Evolutionary conservation across 208 protist species (phyloP).

Genomic region (Trypanosoma caninum): DNA sequence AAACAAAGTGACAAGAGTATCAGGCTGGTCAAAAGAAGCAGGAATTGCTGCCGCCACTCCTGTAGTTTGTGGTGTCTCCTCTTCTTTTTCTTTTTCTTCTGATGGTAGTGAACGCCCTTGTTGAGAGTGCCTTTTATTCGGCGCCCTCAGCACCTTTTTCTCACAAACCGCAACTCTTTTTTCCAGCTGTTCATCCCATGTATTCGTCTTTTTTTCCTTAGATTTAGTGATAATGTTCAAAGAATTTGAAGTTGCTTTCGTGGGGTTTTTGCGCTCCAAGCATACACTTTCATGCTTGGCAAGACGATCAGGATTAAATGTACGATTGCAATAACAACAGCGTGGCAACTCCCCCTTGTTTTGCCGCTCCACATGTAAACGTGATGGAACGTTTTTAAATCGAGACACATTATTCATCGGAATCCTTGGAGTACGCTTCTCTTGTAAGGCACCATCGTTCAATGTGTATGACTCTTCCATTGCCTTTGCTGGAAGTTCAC

Average conservation of each 20-base stretch:
- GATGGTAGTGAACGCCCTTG: neutral
- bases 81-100: neutral
- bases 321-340: constrained; percentile 71
- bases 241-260: neutral
- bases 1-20: constrained; percentile 5
- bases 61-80: neutral
- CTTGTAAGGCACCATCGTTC: neutral
- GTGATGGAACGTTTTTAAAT: constrained; percentile 77
- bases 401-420: constrained; percentile 74
- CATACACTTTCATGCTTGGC: constrained; percentile 83
- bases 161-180: no score
- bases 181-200: no score
- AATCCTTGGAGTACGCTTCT: constrained; percentile 32
- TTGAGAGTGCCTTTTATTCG: neutral
- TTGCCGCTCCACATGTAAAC: constrained; percentile 41
- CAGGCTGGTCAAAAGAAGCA: neutral
- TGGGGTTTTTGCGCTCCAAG: constrained; percentile 56
- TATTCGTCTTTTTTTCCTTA: neutral
- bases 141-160: neutral
- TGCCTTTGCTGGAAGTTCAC: neutral
- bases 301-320: constrained; percentile 68
- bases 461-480: neutral
- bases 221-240: neutral
- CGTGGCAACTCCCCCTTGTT: constrained; percentile 32
- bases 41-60: neutral